A percentile compares a stretch with the other conserved stretches of the same genome.
These are phyloP conservation scores for Cutaneotrichosporon arboriforme DNA, from an alignment of 1,284 basidiomycete genomes.

Conservation along the genomic window DNA sequence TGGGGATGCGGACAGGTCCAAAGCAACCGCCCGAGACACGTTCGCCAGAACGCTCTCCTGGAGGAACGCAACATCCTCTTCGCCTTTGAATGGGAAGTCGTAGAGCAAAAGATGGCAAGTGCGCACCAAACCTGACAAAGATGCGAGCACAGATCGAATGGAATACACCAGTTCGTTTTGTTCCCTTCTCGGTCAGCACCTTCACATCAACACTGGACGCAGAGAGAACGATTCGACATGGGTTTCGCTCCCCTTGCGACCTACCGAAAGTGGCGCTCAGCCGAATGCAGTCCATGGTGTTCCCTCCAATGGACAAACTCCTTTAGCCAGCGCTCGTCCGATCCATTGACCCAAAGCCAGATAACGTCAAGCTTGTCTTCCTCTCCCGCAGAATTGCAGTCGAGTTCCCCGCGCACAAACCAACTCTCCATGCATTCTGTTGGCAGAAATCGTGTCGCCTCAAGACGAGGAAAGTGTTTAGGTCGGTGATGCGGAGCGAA, in stretches of 20 bases:
- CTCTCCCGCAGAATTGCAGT: constrained; percentile 27
- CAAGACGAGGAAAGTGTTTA: constrained; percentile 29
- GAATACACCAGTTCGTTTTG: constrained; percentile 43
- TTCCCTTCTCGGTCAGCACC: constrained; percentile 23
- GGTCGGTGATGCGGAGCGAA: neutral
- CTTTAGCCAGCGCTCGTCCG: constrained; percentile 35
- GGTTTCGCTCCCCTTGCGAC: constrained; percentile 1
- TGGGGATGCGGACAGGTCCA: too few species aligned
- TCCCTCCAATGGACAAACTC: constrained; percentile 28
- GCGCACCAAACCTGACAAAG: constrained; percentile 30
- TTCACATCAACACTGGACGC: too few species aligned
- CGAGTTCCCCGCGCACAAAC: constrained; percentile 38
- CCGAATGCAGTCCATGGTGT: constrained; percentile 29
- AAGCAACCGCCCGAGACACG: too few species aligned
- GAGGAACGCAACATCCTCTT: neutral
- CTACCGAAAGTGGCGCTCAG: constrained; percentile 41
- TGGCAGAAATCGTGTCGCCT: constrained; percentile 39
- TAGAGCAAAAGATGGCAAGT: constrained; percentile 41
- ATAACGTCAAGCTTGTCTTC: constrained; percentile 42
- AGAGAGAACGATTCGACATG: too few species aligned
- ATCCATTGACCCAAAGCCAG: constrained; percentile 46
- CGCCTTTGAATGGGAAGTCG: constrained; percentile 29
- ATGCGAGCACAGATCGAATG: constrained; percentile 39
- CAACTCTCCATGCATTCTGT: constrained; percentile 38
- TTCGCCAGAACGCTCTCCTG: neutral